Percentiles rank a stretch among this genome's conserved stretches.
Conservation (phyloP, 1,284 basidiomycete species). For the Calocybe gambosa region DNA sequence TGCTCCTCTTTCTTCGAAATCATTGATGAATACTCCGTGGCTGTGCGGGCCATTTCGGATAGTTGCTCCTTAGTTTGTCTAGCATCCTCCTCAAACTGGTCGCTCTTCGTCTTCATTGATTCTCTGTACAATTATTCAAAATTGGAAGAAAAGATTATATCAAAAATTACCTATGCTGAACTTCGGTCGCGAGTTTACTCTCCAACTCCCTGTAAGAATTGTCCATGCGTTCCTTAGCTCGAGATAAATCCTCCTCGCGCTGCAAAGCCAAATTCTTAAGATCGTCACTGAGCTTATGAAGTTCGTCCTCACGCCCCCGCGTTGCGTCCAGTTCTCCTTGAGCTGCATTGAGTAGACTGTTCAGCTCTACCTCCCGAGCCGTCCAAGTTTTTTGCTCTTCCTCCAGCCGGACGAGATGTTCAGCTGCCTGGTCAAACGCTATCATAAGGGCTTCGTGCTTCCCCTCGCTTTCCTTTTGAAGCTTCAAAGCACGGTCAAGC, state of each 20-base stretch:
- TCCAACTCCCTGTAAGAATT: conserved; percentile 65
- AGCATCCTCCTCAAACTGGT: conserved; percentile 59
- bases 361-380: conserved; percentile 52
- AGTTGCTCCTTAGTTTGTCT: conserved; percentile 77
- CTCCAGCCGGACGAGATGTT: conserved; percentile 78
- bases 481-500: conserved; percentile 72
- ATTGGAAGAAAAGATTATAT: conserved; percentile 1
- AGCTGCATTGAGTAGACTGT: conserved; percentile 48
- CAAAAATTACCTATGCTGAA: conserved; percentile 54
- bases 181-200: conserved; percentile 63
- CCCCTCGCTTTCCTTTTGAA: conserved; percentile 74
- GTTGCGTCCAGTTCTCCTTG: conserved; percentile 58
- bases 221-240: conserved; percentile 77
- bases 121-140: conserved; percentile 41
- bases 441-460: conserved; percentile 66
- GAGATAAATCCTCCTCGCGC: conserved; percentile 74
- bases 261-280: conserved; percentile 66
- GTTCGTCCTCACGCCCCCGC: conserved; percentile 50
- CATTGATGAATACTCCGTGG: conserved; percentile 74
- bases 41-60: conserved; percentile 70
- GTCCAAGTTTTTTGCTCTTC: conserved; percentile 68
- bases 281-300: conserved; percentile 66
- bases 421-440: conserved; percentile 79
- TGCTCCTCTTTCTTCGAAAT: conserved; percentile 79
- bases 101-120: conserved; percentile 50